These are phyloP conservation scores for Cadophora sp. DNA, from an alignment of 2,329 filamentous ascomycete genomes.

Conservation along the genomic window DNA sequence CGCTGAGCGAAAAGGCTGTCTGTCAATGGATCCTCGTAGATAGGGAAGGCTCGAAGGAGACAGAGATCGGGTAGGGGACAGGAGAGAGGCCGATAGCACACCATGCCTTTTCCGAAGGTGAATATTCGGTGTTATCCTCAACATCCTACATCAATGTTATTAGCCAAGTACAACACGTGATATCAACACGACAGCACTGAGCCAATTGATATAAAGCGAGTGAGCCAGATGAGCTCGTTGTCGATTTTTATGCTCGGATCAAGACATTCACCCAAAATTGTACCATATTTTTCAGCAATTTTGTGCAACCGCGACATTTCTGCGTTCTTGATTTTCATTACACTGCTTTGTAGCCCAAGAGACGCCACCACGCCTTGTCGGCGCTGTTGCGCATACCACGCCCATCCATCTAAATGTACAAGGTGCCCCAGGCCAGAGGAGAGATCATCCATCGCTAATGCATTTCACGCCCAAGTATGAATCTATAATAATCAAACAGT, in stretches of 20 bases:
- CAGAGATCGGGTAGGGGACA: neutral
- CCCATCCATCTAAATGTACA: constrained; percentile 44
- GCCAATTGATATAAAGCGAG: neutral
- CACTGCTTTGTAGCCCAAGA: constrained; percentile 31
- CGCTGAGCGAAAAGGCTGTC: neutral
- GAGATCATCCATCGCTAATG: constrained; percentile 47
- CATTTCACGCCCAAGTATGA: constrained; percentile 41
- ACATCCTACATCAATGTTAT: neutral
- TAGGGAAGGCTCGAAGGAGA: neutral
- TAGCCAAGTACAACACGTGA: neutral
- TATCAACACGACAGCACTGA: neutral
- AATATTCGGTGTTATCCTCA: neutral
- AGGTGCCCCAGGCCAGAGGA: constrained; percentile 41
- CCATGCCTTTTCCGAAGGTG: neutral
- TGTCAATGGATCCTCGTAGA: neutral
- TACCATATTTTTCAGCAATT: neutral
- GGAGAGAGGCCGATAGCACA: neutral
- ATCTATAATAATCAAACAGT: constrained; percentile 43
- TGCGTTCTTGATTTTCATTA: constrained; percentile 29
- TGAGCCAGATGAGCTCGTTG: neutral
- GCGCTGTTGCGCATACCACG: constrained; percentile 22
- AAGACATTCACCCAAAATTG: neutral
- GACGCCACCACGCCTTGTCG: constrained; percentile 35
- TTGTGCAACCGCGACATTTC: neutral
- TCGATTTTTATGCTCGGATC: neutral